phyloP scores from a whole-genome alignment of 2,329 filamentous ascomycete genomes.

The Apiospora pterosperma region DNA sequence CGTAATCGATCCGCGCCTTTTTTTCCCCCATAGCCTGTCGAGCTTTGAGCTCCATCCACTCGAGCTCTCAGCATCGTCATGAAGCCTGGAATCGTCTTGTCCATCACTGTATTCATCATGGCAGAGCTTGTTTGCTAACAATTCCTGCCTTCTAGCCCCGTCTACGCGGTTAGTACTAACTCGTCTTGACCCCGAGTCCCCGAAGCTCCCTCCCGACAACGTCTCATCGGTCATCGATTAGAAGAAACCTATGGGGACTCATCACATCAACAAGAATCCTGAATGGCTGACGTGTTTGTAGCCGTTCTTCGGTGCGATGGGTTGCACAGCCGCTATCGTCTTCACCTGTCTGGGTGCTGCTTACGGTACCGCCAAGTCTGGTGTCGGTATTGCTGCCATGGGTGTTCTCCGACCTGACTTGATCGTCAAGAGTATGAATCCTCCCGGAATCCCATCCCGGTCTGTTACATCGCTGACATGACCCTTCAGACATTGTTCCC shows the following conservation, averaged over 20 bases:
- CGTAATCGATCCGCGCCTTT: constrained; percentile 24
- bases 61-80: constrained; percentile 14
- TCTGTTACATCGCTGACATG: constrained; percentile 13
- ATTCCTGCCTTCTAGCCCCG: constrained; percentile 62
- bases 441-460: constrained; percentile 7
- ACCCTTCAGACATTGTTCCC: constrained; percentile 81
- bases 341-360: constrained; percentile 96
- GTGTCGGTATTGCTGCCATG: constrained; percentile 97
- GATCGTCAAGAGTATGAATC: constrained; percentile 92
- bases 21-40: constrained; percentile 9
- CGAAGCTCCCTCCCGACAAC: constrained; percentile 1
- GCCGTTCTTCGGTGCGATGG: constrained; percentile 84
- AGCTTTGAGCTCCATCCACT: constrained; percentile 16
- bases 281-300: constrained; percentile 10
- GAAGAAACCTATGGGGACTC: background rate
- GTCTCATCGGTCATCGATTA: constrained; percentile 1
- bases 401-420: constrained; percentile 96
- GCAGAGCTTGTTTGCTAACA: constrained; percentile 16
- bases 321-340: constrained; percentile 85
- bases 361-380: constrained; percentile 98
- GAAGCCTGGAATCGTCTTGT: background rate
- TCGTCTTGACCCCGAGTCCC: constrained; percentile 12
- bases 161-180: constrained; percentile 87
- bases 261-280: background rate
- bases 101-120: background rate